These are phyloP conservation scores for Penicillium canariense DNA, from an alignment of 495 filamentous ascomycete species.

Conservation along the genomic window DNA sequence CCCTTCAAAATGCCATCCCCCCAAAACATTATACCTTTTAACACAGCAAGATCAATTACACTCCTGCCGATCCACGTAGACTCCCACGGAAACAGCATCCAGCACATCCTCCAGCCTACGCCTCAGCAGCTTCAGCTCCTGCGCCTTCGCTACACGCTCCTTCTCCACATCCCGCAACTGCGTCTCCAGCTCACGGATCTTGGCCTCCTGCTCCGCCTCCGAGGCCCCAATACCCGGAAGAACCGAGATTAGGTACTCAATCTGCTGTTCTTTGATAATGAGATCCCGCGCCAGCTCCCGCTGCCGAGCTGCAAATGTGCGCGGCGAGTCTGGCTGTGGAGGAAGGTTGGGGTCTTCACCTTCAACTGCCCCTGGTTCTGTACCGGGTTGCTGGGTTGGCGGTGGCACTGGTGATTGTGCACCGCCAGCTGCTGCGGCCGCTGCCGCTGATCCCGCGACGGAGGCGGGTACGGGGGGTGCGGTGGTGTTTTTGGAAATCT, in stretches of 20 bases:
- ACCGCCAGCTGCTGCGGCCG: conserved; percentile 15
- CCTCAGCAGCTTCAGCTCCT: conserved; percentile 67
- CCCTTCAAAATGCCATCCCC: background rate
- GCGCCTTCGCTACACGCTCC: conserved; percentile 65
- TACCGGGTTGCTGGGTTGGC: conserved; percentile 22
- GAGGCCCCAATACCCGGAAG: conserved; percentile 87
- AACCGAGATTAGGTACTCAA: conserved; percentile 77
- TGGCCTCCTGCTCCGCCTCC: conserved; percentile 74
- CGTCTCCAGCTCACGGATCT: conserved; percentile 71
- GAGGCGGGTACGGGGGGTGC: conserved; percentile 43
- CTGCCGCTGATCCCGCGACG: conserved; percentile 27
- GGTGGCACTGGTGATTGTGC: conserved; percentile 32
- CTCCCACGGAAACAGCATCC: conserved; percentile 37
- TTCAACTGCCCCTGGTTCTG: conserved; percentile 13
- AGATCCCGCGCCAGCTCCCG: conserved; percentile 82
- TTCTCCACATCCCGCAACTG: conserved; percentile 72
- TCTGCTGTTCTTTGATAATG: conserved; percentile 89
- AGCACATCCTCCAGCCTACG: conserved; percentile 63
- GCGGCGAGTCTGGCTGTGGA: conserved; percentile 56
- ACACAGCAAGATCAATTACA: background rate
- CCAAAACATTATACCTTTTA: no score
- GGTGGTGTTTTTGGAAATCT: conserved; percentile 42
- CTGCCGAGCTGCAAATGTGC: conserved; percentile 67
- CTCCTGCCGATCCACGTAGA: conserved; percentile 32
- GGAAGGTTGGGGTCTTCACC: conserved; percentile 30